Percentiles rank a stretch among this genome's conserved stretches.
These are phyloP conservation scores for Aureobasidium zeae DNA, from an alignment of 2,329 filamentous ascomycete genomes.

Conservation along the genomic window DNA sequence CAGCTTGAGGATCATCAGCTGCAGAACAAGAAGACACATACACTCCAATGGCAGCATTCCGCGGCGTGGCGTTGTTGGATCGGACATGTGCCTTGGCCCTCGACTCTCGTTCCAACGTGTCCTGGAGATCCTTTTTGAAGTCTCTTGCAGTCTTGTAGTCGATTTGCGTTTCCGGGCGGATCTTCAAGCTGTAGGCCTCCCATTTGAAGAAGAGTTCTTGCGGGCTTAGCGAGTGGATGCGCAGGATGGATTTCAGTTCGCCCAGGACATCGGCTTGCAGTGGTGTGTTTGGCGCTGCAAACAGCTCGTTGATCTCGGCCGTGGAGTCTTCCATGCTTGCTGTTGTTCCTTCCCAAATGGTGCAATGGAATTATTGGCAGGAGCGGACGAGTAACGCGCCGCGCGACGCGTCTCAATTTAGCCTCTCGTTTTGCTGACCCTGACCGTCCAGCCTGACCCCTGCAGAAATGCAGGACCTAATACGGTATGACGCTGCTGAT, in stretches of 20 bases:
- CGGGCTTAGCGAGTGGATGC: constrained; percentile 67
- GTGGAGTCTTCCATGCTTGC: constrained; percentile 38
- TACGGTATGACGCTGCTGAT: no score
- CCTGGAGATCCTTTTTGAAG: constrained; percentile 81
- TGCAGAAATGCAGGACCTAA: no score
- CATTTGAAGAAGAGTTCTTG: constrained; percentile 97
- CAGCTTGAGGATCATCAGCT: neutral
- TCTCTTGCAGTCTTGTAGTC: constrained; percentile 62
- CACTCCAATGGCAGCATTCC: constrained; percentile 47
- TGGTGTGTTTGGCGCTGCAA: constrained; percentile 39
- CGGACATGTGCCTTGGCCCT: constrained; percentile 55
- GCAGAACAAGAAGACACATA: constrained; percentile 30
- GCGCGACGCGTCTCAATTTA: neutral
- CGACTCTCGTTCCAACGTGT: constrained; percentile 68
- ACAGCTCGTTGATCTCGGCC: constrained; percentile 50
- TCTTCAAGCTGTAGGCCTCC: constrained; percentile 95
- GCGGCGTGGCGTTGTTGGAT: constrained; percentile 47
- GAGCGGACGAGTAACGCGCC: neutral
- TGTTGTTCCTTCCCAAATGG: neutral
- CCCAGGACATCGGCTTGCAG: constrained; percentile 68
- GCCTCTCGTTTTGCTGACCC: no score
- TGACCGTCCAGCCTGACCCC: no score
- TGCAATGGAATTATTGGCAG: neutral
- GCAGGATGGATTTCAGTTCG: constrained; percentile 79
- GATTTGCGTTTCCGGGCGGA: constrained; percentile 69